A percentile compares a stretch with the other conserved stretches of the same genome.
Conservation (phyloP, 768 basidiomycete species). For the Kwoniella sp. region DNA sequence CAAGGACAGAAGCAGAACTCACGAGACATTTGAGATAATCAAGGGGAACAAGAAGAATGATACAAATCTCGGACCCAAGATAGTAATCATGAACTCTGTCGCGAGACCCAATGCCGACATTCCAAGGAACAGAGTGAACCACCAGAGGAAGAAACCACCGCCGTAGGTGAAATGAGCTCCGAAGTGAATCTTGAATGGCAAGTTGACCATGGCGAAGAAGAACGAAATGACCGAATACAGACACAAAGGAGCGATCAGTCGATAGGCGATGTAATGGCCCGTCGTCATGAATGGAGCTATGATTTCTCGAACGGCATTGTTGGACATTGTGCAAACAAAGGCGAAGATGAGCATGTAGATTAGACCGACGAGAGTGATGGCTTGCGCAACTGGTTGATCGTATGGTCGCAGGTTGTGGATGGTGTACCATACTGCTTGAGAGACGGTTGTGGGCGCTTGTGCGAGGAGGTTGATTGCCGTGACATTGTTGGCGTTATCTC, state of each 20-base stretch:
- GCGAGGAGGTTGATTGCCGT: conserved; percentile 58
- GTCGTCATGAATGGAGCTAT: conserved; percentile 57
- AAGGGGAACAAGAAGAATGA: conserved; percentile 54
- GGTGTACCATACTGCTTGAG: conserved; percentile 53
- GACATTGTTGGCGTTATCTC: conserved; percentile 51
- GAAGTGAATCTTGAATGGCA: conserved; percentile 60
- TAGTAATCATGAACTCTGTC: conserved; percentile 55
- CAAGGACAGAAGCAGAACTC: conserved; percentile 14
- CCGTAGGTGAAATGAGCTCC: conserved; percentile 55
- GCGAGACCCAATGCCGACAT: conserved; percentile 55
- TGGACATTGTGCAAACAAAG: conserved; percentile 52
- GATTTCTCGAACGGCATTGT: conserved; percentile 49
- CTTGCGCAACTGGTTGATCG: conserved; percentile 56
- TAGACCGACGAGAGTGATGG: conserved; percentile 59
- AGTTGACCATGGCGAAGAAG: conserved; percentile 59
- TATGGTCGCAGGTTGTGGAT: conserved; percentile 59
- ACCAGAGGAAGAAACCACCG: conserved; percentile 58
- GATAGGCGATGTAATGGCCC: conserved; percentile 54
- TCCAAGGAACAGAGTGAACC: conserved; percentile 52
- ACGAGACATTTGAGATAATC: conserved; percentile 52
- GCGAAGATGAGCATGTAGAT: conserved; percentile 55
- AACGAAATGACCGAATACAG: conserved; percentile 58
- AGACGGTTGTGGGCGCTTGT: conserved; percentile 58
- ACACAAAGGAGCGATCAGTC: conserved; percentile 55
- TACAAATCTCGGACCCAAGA: conserved; percentile 55